phyloP scores from a whole-genome alignment of 352 stramenopile genomes.

The Globisporangium paroecandrum region DNA sequence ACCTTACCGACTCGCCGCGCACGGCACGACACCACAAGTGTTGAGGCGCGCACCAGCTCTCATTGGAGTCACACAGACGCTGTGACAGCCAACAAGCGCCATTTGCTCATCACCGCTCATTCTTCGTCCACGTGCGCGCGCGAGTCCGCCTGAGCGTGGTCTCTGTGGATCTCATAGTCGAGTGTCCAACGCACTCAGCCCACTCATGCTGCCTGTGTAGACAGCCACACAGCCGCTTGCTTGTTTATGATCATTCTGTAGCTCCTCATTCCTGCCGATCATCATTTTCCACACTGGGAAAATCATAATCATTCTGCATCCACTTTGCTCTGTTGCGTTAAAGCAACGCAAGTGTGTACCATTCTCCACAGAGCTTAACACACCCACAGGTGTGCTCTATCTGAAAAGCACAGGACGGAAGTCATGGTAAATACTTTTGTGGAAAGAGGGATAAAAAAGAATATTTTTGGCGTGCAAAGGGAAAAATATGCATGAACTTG shows the following conservation, averaged over 20 bases:
- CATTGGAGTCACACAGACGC: too few species aligned
- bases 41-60: too few species aligned
- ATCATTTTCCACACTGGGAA: neutral
- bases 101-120: neutral
- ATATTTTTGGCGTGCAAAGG: neutral
- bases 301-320: constrained; percentile 1
- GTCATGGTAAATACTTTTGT: neutral
- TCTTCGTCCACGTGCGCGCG: neutral
- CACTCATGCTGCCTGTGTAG: neutral
- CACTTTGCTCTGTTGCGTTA: neutral
- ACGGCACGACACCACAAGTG: too few species aligned
- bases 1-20: too few species aligned
- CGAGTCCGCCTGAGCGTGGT: too few species aligned
- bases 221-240: too few species aligned
- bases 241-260: neutral
- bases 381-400: neutral
- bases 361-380: neutral
- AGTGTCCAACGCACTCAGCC: neutral
- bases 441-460: neutral
- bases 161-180: neutral
- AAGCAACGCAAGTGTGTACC: neutral
- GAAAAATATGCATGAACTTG: neutral
- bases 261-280: neutral
- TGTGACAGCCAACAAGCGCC: neutral
- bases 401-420: neutral